Base-by-base conservation (phyloP, 257 asterid genomes). In the Scutellaria barbata region DNA sequence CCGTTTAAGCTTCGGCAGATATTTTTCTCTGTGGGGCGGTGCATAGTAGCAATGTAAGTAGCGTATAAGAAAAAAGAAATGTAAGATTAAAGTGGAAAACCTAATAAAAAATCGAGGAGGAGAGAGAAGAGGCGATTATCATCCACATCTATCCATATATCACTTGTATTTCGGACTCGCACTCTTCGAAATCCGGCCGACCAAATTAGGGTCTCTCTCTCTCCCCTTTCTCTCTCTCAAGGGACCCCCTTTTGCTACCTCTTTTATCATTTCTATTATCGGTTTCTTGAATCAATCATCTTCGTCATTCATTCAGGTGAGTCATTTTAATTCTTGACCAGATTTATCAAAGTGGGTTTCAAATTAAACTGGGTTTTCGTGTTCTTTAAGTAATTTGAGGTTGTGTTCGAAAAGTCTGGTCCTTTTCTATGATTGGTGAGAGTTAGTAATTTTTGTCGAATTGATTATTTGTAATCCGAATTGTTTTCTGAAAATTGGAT, bases 101-200 rank as follows among this genome's bases (percentile, higher is more conserved):
- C 18, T 30, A 30, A 30, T 30, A 5, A 53, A 55, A 41, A 47
- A 30, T 13, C 46, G 40, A 58, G 13, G 42, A 64, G 60, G 60
- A 30, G 56, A 48, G 53, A 40, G 72, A 58, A 13, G 73, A 6
- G 53, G 53, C 65, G 30, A 72, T 47, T 69, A 63, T 76, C 81
- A 77, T 73, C 80, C 82, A 65, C 77, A 74, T 71, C 72, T 63
- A 74, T 77, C 76, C 74, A 73, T 64, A 42, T 73, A 62, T 66
- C 64, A 66, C 80, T 70, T 58, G 74, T 45, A 42, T 64, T 22
- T 41, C 78, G 35, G 63, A 73, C 40, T 70, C 40, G 46, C 61
- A 56, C 48, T 46, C 74, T 64, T 75, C 39, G 45, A 71, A 71
- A 62, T 74, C 76, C 77, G 79, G 79, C 74, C 76, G 77, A 64